phyloP scores from a whole-genome alignment of 306 rosid genomes.

The Echinosophora koreensis region DNA sequence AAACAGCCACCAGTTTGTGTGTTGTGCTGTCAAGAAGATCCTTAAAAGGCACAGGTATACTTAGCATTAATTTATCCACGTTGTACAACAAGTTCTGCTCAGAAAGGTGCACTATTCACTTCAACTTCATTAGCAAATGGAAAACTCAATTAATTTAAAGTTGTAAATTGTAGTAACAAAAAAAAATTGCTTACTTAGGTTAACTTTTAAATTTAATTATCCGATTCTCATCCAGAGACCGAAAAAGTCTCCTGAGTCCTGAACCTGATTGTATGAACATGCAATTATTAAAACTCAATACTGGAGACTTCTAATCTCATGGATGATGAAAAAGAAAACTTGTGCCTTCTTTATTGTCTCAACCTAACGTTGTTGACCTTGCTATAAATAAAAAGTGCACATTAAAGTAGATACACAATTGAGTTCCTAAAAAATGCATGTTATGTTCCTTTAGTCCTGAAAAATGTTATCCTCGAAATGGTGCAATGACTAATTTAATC shows the following conservation, averaged over 20 bases:
- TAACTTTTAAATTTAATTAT: neutral
- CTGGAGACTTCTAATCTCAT: neutral
- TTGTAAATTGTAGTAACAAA: neutral
- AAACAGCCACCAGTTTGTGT: conserved; percentile 86
- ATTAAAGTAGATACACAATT: no score
- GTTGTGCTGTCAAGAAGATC: conserved; percentile 74
- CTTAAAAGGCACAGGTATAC: conserved; percentile 40
- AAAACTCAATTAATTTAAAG: conserved; percentile 9
- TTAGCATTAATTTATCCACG: neutral
- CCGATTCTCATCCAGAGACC: neutral
- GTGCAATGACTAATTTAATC: no score
- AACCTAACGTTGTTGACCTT: neutral
- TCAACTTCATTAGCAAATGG: neutral
- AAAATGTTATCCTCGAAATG: no score
- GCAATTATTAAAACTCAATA: neutral
- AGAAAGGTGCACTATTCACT: neutral
- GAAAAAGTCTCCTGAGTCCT: neutral
- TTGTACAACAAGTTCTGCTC: neutral
- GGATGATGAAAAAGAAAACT: neutral
- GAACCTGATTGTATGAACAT: neutral
- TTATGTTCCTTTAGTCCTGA: no score
- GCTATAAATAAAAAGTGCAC: neutral
- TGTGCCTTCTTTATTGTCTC: no score
- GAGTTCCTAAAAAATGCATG: neutral
- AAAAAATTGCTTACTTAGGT: neutral